Conservation (phyloP, 495 filamentous ascomycete genomes). For the Parmelia sp. region DNA sequence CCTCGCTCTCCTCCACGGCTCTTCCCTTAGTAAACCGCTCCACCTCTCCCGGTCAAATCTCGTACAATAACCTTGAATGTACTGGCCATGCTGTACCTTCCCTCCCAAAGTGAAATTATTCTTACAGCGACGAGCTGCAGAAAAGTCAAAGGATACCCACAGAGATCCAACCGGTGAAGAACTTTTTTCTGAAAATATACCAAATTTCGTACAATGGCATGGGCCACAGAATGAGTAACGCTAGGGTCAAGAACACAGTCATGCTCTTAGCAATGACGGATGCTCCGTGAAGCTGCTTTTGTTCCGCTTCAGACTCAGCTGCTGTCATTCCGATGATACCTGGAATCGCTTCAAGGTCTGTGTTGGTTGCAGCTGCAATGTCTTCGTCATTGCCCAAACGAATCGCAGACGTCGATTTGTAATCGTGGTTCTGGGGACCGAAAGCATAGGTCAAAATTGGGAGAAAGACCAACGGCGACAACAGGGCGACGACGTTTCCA, state of each 20-base stretch:
- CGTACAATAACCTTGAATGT: conserved; percentile 60
- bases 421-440: conserved; percentile 81
- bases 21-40: conserved; percentile 10
- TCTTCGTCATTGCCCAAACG: conserved; percentile 78
- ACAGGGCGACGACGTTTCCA: conserved; percentile 74
- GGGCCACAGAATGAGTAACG: conserved; percentile 82
- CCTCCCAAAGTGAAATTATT: conserved; percentile 78
- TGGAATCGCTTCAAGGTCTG: conserved; percentile 66
- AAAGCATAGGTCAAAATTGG: conserved; percentile 71
- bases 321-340: conserved; percentile 43
- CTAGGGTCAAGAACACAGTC: conserved; percentile 69
- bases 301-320: conserved; percentile 48
- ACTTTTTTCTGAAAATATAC: conserved; percentile 84
- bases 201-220: conserved; percentile 86
- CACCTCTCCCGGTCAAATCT: conserved; percentile 58
- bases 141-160: conserved; percentile 90
- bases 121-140: conserved; percentile 65
- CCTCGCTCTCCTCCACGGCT: conserved; percentile 17
- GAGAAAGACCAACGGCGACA: conserved; percentile 73
- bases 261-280: conserved; percentile 72
- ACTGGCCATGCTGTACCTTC: conserved; percentile 57
- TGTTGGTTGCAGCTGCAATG: conserved; percentile 56
- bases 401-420: conserved; percentile 77
- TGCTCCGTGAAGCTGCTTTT: conserved; percentile 60
- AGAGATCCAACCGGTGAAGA: conserved; percentile 88